Evolutionary conservation across 768 basidiomycete species (phyloP).

Genomic region (Lepiota venenata): DNA sequence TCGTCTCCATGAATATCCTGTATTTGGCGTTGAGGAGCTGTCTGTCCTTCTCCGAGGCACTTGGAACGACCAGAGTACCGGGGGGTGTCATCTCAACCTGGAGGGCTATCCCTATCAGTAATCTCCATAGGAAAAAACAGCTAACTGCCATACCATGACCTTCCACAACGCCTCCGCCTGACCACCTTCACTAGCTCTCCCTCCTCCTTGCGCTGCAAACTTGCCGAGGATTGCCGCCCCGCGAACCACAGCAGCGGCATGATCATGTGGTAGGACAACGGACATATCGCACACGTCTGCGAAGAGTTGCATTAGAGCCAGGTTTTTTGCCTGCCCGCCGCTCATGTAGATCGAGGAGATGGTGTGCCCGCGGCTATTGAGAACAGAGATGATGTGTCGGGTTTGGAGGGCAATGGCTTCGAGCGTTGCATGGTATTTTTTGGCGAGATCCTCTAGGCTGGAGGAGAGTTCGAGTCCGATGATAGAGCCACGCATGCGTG

Average conservation of each 20-base stretch:
- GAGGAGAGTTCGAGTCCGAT: constrained; percentile 69
- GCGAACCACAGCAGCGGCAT: constrained; percentile 80
- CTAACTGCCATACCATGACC: constrained; percentile 69
- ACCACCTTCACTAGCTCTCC: constrained; percentile 26
- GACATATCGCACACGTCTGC: constrained; percentile 82
- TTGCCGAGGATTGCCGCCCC: constrained; percentile 94
- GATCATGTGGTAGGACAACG: constrained; percentile 76
- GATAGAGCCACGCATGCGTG: constrained; percentile 92
- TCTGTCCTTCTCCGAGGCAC: constrained; percentile 59
- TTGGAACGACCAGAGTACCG: constrained; percentile 68
- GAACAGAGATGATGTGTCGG: constrained; percentile 86
- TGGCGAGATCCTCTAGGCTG: constrained; percentile 76
- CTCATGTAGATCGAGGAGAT: constrained; percentile 88
- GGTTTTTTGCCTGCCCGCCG: constrained; percentile 91
- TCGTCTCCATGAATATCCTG: constrained; percentile 84
- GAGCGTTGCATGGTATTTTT: constrained; percentile 86
- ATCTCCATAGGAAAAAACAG: neutral
- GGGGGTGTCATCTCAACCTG: constrained; percentile 92
- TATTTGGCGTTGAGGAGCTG: constrained; percentile 89
- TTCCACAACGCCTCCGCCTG: constrained; percentile 76
- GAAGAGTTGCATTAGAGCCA: constrained; percentile 83
- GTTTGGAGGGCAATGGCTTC: constrained; percentile 95
- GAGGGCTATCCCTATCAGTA: neutral
- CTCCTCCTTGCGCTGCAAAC: constrained; percentile 63
- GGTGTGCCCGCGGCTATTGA: constrained; percentile 81